Evolutionary conservation across 257 asterid species (phyloP).

Genomic region (Oldenlandia corymbosa): DNA sequence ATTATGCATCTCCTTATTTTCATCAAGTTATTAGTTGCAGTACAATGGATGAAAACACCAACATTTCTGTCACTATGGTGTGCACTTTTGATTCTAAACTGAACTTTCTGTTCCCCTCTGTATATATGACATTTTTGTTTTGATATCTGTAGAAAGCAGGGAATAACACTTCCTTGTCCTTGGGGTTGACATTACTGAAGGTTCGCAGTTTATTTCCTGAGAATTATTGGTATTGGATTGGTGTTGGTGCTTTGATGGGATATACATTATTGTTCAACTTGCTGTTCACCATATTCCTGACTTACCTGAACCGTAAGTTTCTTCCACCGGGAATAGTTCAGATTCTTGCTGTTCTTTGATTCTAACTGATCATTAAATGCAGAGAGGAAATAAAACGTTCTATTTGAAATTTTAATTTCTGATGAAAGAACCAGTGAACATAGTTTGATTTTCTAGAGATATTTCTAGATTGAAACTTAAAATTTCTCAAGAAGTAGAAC

Average conservation of each 20-base stretch:
- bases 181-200: constrained; percentile 71
- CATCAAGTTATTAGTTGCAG: not conserved
- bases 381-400: not conserved
- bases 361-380: not conserved
- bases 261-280: constrained; percentile 67
- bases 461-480: not conserved
- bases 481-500: not conserved
- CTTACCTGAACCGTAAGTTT: constrained; percentile 72
- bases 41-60: not conserved
- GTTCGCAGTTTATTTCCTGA: constrained; percentile 73
- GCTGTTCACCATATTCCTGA: constrained; percentile 68
- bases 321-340: constrained; percentile 14
- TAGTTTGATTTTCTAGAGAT: not conserved
- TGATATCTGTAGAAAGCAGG: constrained; percentile 48
- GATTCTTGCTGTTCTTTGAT: constrained; percentile 9
- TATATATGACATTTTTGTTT: constrained; percentile 10
- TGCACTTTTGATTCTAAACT: not conserved
- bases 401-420: not conserved
- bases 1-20: not conserved
- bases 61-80: not conserved
- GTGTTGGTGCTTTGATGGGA: constrained; percentile 82
- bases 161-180: constrained; percentile 40
- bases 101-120: not conserved
- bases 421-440: not conserved
- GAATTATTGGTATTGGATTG: constrained; percentile 96